Percentiles rank a stretch among this genome's conserved stretches.
Conservation (phyloP, 306 rosid genomes). For the Vigna unguiculata region DNA sequence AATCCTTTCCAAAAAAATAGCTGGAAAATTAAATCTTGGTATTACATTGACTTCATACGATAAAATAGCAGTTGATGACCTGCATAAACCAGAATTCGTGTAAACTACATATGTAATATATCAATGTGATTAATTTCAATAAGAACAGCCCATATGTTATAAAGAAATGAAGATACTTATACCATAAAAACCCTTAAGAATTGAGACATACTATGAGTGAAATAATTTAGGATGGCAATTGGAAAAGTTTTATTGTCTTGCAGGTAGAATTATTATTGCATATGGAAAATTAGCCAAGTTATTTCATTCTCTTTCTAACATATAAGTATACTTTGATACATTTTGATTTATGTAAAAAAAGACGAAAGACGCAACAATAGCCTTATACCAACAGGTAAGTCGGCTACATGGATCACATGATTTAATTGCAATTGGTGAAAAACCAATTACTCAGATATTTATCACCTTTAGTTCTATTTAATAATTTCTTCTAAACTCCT, state of each 20-base stretch:
- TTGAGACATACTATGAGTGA: not conserved
- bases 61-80: slow-evolving; percentile 77
- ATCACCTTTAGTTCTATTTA: too few species aligned
- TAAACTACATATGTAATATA: slow-evolving; percentile 28
- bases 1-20: slow-evolving; percentile 92
- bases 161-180: not conserved
- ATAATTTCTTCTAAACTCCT: not conserved
- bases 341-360: not conserved
- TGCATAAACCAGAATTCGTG: slow-evolving; percentile 46
- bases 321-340: slow-evolving; percentile 10
- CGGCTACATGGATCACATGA: not conserved
- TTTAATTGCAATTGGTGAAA: not conserved
- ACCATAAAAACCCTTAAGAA: not conserved
- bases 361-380: not conserved
- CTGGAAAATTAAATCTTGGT: slow-evolving; percentile 94
- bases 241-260: slow-evolving; percentile 33
- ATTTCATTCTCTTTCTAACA: not conserved
- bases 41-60: slow-evolving; percentile 89
- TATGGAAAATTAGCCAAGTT: not conserved
- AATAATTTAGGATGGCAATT: slow-evolving; percentile 16
- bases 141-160: slow-evolving; percentile 6
- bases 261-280: not conserved
- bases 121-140: slow-evolving; percentile 19
- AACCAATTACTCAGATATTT: not conserved
- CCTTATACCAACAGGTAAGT: not conserved